Evolutionary conservation across 2,329 filamentous ascomycete genomes (phyloP), one percentile per base, ranked within the genome.

Genomic region (Aspergillus versicolor): DNA sequence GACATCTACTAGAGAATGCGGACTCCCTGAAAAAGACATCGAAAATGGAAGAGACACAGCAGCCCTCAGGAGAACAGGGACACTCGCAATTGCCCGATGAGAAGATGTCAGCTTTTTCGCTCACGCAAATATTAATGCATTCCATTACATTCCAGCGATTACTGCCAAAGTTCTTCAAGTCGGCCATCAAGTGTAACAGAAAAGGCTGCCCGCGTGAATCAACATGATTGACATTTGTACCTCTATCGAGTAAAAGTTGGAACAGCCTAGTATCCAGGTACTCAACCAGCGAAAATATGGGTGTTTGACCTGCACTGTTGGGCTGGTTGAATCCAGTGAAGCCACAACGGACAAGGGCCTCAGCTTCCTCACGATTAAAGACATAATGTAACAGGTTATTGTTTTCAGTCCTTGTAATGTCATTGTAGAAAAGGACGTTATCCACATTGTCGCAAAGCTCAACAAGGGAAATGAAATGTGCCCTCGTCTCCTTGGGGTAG

Each of bases 81-180:
- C 27, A 47, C n/a, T 3, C 12, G 27, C 45, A 47, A 3, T 2
- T 22, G 19, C 38, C 45, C 2, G 5, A 22, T 6, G 9, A 17
- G 3, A 24, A 21, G 12, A 48, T 48, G 32, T 48, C 30, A 2
- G n/a, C 4, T 1, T 17, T 17, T 2, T 15, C 1, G 4, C 3
- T 17, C 17, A 48, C 5, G 12, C 45, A 48, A 7, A 8, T 12
- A 4, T 3, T 3, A 0, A 48, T 37, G 4, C 7, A 15, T 3
- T 21, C 13, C 11, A 48, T 19, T 1, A 12, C 7, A 4, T 0
- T 3, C 19, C 15, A 9, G 4, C 4, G 7, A 3, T 5, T 7
- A 3, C 1, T 6, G 3, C 5, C 1, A 21, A 4, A 5, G 2
- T 3, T 1, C 3, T 1, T 1, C 2, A 22, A 8, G 9, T 12